Conservation (phyloP, 768 basidiomycete genomes). For the Lactarius psammicola region DNA sequence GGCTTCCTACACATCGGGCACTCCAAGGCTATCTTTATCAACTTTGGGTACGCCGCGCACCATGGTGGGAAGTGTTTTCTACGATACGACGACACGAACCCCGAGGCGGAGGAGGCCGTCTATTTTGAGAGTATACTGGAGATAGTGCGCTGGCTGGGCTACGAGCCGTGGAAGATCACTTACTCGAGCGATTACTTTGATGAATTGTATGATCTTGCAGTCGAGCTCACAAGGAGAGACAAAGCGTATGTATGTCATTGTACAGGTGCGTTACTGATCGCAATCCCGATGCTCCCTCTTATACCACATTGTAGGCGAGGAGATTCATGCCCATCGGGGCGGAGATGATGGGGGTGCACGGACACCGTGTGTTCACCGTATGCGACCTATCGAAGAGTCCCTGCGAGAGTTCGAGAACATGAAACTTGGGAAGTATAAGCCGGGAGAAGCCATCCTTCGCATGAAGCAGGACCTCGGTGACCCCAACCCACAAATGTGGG, state of each 20-base stretch:
- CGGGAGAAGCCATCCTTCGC: constrained; percentile 88
- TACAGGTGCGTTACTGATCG: constrained; percentile 61
- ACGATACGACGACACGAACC: constrained; percentile 98
- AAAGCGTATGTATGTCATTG: constrained; percentile 97
- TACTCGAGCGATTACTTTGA: constrained; percentile 98
- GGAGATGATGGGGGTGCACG: constrained; percentile 77
- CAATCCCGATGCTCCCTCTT: not conserved
- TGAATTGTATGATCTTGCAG: constrained; percentile 79
- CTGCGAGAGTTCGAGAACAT: constrained; percentile 86
- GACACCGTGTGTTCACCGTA: constrained; percentile 81
- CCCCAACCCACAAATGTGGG: constrained; percentile 99
- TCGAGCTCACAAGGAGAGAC: constrained; percentile 83
- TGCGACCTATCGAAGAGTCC: constrained; percentile 83
- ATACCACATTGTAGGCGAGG: constrained; percentile 62
- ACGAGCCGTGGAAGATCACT: constrained; percentile 97
- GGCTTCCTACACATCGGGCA: constrained; percentile 95
- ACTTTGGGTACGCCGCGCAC: constrained; percentile 97
- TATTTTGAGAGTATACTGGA: constrained; percentile 98
- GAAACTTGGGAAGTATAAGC: constrained; percentile 86
- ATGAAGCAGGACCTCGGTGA: constrained; percentile 97
- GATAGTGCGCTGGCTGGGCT: constrained; percentile 94
- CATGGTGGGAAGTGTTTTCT: constrained; percentile 91
- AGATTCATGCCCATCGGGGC: constrained; percentile 86
- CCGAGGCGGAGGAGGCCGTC: constrained; percentile 92
- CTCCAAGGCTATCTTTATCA: constrained; percentile 97